These are phyloP conservation scores for Salix caprea DNA, from an alignment of 345 rosid species.

Conservation along the genomic window DNA sequence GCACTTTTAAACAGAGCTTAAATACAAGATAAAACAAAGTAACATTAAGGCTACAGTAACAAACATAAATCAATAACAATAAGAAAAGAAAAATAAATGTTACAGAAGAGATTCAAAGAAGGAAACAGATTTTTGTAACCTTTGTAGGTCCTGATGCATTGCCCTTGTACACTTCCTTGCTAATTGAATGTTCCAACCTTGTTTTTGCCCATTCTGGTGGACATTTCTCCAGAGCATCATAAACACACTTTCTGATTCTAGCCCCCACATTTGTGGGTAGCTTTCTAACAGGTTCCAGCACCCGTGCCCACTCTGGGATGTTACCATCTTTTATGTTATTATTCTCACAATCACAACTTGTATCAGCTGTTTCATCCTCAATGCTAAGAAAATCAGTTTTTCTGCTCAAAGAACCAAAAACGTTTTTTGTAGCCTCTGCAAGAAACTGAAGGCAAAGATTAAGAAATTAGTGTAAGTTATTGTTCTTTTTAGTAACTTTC, in stretches of 20 bases:
- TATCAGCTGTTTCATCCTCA: slow-evolving; percentile 64
- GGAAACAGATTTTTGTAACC: slow-evolving; percentile 40
- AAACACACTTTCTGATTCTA: slow-evolving; percentile 86
- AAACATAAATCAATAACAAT: background rate
- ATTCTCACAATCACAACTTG: slow-evolving; percentile 45
- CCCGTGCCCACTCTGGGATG: slow-evolving; percentile 82
- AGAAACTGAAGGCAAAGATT: slow-evolving; percentile 70
- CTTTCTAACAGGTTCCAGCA: slow-evolving; percentile 84
- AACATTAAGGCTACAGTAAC: background rate
- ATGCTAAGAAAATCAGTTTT: slow-evolving; percentile 54
- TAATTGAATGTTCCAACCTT: slow-evolving; percentile 81
- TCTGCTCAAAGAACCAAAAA: slow-evolving; percentile 55
- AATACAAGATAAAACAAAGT: no score
- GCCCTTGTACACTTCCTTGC: slow-evolving; percentile 96
- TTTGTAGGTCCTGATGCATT: slow-evolving; percentile 99
- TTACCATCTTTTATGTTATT: slow-evolving; percentile 41
- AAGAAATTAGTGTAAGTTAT: slow-evolving; percentile 10
- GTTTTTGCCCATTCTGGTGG: slow-evolving; percentile 96
- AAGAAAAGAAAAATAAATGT: background rate
- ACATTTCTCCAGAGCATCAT: slow-evolving; percentile 67
- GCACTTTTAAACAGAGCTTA: no score
- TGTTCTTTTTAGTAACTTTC: background rate
- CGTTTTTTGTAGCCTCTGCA: slow-evolving; percentile 83
- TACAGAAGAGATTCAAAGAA: slow-evolving; percentile 1
- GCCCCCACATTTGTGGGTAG: slow-evolving; percentile 99